Base-by-base conservation (phyloP, 1,284 basidiomycete genomes). In the Abortiporus biennis region DNA sequence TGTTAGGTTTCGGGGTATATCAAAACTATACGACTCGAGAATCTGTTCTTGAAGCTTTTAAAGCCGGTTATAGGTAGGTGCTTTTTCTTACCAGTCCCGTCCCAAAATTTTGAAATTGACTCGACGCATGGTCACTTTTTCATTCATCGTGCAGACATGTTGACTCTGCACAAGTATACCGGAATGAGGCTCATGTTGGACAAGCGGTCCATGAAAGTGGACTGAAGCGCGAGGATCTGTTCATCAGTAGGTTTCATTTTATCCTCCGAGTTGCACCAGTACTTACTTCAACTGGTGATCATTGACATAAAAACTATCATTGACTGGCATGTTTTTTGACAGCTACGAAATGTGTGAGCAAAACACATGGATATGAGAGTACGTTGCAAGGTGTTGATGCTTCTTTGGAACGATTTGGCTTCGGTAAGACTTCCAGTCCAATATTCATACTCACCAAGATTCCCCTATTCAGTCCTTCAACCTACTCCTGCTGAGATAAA, bases 1-100 rank as follows among this genome's bases (percentile, higher is more conserved):
- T 76, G n/a, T 69, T 93, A 1, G 90, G 90, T 1, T 80, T 91
- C 42, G 90, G 90, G 12, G 85, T 92, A 9, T 93, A 84, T 55
- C 75, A 83, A 54, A 84, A 85, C 64, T 69, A 77, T 49, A 72
- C 76, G 38, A 61, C 78, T 19, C 69, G 66, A 23, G 57, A 72
- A 0, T 79, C 82, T 8, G 76, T 80, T n/a, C 57, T 80, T 17
- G 73, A 79, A 34, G 89, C 89, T 1, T 62, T 92, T 49, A 71
- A 74, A 47, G 72, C 67, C n/a, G 90, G 88, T 3, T 93, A 91
- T 57, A 74, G 77, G 85, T 81, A 45, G 44, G 61, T 48, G n/a
- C 29, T 13, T 31, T 17, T 24, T n/a, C 19, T 2, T 12, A 11
- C 15, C 20, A 16, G 46, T 35, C 4, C 25, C 37, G 19, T 16